Percentiles rank a stretch among this genome's conserved stretches.
Evolutionary conservation across 495 filamentous ascomycete species (phyloP).

Genomic region (Penicillium paxilli): DNA sequence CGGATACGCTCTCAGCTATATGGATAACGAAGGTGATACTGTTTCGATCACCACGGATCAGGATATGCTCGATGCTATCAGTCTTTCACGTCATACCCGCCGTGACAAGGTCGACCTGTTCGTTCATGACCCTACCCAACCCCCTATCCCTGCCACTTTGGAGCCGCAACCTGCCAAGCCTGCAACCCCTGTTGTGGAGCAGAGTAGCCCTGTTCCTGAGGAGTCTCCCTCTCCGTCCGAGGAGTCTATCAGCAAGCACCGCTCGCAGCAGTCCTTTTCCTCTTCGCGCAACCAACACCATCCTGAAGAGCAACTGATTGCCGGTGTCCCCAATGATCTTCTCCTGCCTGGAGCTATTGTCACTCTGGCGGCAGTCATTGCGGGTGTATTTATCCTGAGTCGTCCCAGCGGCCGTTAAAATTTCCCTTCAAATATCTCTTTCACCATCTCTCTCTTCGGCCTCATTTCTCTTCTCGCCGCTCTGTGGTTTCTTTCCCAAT

Average conservation of each 20-base stretch:
- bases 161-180: constrained; percentile 63
- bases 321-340: constrained; percentile 92
- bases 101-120: constrained; percentile 96
- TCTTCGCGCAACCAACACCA: constrained; percentile 11
- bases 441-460: constrained; percentile 4
- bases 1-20: constrained; percentile 94
- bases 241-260: constrained; percentile 50
- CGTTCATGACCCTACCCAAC: constrained; percentile 88
- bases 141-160: constrained; percentile 66
- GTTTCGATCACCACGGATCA: constrained; percentile 96
- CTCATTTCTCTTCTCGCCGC: constrained; percentile 15
- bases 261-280: constrained; percentile 18
- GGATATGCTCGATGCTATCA: constrained; percentile 88
- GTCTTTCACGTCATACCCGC: constrained; percentile 70
- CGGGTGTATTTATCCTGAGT: constrained; percentile 88
- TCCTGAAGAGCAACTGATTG: constrained; percentile 74
- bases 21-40: constrained; percentile 96
- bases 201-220: constrained; percentile 39
- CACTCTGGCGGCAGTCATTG: constrained; percentile 90
- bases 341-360: constrained; percentile 92
- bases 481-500: constrained; percentile 13
- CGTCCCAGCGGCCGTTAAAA: constrained; percentile 67
- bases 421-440: neutral
- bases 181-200: constrained; percentile 60
- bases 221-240: constrained; percentile 39